Conservation (phyloP, 352 stramenopile genomes). For the Globisporangium spiculum region DNA sequence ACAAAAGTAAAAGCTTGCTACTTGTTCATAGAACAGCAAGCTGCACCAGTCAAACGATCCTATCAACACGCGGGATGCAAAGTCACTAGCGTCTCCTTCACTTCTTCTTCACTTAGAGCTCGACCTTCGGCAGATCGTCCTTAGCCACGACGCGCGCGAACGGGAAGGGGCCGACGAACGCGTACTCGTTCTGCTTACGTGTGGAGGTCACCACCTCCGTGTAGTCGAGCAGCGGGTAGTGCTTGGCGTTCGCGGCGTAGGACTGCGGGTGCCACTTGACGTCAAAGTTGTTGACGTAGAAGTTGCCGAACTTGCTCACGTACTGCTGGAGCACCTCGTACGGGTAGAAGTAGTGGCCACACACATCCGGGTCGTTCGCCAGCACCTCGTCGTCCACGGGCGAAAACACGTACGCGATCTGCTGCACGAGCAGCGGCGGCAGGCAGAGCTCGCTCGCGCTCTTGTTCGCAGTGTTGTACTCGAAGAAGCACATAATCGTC, state of each 20-base stretch:
- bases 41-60: not conserved
- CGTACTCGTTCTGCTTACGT: conserved; percentile 59
- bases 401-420: conserved; percentile 57
- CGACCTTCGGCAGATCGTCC: conserved; percentile 19
- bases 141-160: conserved; percentile 57
- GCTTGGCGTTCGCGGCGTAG: conserved; percentile 47
- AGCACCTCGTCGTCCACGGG: conserved; percentile 48
- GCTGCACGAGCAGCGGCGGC: conserved; percentile 49
- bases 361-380: conserved; percentile 63
- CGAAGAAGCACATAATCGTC: conserved; percentile 67
- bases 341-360: conserved; percentile 74
- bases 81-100: not conserved
- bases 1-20: not conserved
- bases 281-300: conserved; percentile 74
- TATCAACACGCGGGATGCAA: not conserved
- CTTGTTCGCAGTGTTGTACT: conserved; percentile 47
- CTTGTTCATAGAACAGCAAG: not conserved
- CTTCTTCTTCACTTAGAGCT: conserved; percentile 1
- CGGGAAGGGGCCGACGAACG: conserved; percentile 65
- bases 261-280: conserved; percentile 68
- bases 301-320: conserved; percentile 51
- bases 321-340: conserved; percentile 66
- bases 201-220: conserved; percentile 55
- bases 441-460: conserved; percentile 60
- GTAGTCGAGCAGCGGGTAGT: conserved; percentile 60